phyloP scores from a whole-genome alignment of 2,329 filamentous ascomycete species.

The Talaromyces sp. region DNA sequence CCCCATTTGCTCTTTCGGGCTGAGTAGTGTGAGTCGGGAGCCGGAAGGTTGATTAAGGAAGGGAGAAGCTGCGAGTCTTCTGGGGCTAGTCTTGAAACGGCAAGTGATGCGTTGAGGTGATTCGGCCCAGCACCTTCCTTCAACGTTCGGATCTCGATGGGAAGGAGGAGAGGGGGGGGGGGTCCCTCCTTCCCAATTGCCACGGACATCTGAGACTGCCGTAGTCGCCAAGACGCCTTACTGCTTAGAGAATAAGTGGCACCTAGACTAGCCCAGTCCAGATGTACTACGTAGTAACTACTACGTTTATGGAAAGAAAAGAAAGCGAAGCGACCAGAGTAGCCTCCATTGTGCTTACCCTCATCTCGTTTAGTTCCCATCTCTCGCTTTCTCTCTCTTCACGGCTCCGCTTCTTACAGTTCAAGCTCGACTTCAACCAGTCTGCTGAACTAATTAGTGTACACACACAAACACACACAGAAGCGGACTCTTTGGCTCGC shows the following conservation, averaged over 20 bases:
- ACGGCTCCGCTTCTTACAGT: neutral
- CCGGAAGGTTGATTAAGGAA: neutral
- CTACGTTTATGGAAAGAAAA: neutral
- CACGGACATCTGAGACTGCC: neutral
- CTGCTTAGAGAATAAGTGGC: neutral
- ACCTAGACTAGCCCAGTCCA: neutral
- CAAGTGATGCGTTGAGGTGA: neutral
- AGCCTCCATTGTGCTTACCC: neutral
- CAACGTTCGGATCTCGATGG: neutral
- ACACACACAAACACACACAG: too few species aligned
- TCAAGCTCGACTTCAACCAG: too few species aligned
- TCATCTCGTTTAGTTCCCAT: neutral
- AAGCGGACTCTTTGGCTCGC: neutral
- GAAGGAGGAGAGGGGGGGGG: too few species aligned
- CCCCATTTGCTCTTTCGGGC: neutral
- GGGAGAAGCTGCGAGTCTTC: neutral
- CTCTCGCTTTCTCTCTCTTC: too few species aligned
- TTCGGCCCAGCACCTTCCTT: neutral
- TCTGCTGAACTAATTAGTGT: too few species aligned
- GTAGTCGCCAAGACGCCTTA: constrained; percentile 5
- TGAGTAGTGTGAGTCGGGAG: neutral
- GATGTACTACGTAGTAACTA: too few species aligned
- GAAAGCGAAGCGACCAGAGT: neutral
- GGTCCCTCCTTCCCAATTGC: neutral
- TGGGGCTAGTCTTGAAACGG: neutral